phyloP scores from a whole-genome alignment of 1,139 yeast genomes.

The Sugiyamaella xylanicola region DNA sequence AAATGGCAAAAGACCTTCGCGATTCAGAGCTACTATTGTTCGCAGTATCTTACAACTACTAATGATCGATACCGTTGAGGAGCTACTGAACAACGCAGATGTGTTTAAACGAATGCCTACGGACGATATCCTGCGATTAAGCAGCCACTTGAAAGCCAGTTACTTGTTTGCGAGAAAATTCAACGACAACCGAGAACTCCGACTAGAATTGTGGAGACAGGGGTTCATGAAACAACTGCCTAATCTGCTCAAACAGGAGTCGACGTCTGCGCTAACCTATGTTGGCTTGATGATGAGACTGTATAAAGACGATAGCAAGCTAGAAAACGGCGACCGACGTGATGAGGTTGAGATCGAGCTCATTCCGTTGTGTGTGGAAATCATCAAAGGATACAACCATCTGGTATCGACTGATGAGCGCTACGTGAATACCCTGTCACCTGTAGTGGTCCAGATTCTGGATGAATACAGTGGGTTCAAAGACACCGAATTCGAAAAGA shows the following conservation, averaged over 20 bases:
- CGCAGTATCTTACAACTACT: conserved; percentile 88
- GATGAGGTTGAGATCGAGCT: conserved; percentile 54
- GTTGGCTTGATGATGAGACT: conserved; percentile 78
- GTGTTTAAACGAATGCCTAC: conserved; percentile 75
- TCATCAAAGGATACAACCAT: conserved; percentile 67
- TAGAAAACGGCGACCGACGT: conserved; percentile 40
- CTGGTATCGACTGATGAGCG: conserved; percentile 75
- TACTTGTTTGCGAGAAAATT: conserved; percentile 82
- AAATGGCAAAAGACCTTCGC: conserved; percentile 5
- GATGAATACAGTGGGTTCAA: conserved; percentile 81
- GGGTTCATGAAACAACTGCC: conserved; percentile 94
- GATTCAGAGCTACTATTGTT: conserved; percentile 78
- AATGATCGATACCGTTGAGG: conserved; percentile 85
- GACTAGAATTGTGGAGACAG: conserved; percentile 86
- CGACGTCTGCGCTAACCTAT: conserved; percentile 85
- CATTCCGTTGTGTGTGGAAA: conserved; percentile 70
- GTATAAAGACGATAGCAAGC: conserved; percentile 64
- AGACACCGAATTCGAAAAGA: conserved; percentile 66
- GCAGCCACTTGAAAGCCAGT: conserved; percentile 63
- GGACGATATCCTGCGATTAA: conserved; percentile 58
- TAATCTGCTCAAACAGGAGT: conserved; percentile 86
- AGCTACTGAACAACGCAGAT: conserved; percentile 63
- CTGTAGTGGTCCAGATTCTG: conserved; percentile 83
- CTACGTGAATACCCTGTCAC: conserved; percentile 83
- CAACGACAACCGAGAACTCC: conserved; percentile 83